phyloP scores from a whole-genome alignment of 73 alveolate genomes.

The Symbiodinium natans region DNA sequence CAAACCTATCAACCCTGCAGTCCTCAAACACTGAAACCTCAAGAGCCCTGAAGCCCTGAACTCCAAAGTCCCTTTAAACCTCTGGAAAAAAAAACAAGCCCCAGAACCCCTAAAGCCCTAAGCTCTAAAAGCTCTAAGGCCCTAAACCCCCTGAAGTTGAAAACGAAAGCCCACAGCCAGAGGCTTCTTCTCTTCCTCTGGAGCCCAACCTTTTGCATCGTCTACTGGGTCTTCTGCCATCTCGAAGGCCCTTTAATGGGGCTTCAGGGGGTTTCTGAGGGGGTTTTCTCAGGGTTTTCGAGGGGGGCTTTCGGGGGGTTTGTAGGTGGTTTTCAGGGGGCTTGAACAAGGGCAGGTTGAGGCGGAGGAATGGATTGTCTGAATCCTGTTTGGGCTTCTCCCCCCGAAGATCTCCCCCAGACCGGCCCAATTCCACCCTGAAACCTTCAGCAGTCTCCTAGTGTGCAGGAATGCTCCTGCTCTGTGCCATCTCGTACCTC shows the following conservation, averaged over 20 bases:
- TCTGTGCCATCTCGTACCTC: constrained; percentile 70
- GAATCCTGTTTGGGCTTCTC: neutral
- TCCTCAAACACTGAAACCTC: too few relatives aligned
- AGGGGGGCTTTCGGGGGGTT: neutral
- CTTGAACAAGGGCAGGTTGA: neutral
- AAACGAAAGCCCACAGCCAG: neutral
- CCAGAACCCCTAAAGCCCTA: too few relatives aligned
- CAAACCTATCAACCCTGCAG: too few relatives aligned
- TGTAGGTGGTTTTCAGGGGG: neutral
- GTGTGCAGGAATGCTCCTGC: constrained; percentile 17
- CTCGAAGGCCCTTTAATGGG: constrained; percentile 65
- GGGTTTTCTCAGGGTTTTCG: neutral
- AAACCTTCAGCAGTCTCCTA: neutral
- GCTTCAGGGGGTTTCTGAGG: neutral
- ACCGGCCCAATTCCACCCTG: neutral
- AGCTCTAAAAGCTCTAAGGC: too few relatives aligned
- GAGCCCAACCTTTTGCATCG: constrained; percentile 26
- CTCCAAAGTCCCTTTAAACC: too few relatives aligned
- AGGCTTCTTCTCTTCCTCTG: neutral
- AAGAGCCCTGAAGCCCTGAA: too few relatives aligned
- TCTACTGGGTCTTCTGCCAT: constrained; percentile 63
- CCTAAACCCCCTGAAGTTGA: too few relatives aligned
- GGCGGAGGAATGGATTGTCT: neutral
- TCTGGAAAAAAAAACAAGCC: too few relatives aligned
- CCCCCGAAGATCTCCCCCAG: neutral